Percentiles rank a stretch among this genome's conserved stretches.
Conservation (phyloP, 345 rosid genomes). For the Eucalyptus coolabah region DNA sequence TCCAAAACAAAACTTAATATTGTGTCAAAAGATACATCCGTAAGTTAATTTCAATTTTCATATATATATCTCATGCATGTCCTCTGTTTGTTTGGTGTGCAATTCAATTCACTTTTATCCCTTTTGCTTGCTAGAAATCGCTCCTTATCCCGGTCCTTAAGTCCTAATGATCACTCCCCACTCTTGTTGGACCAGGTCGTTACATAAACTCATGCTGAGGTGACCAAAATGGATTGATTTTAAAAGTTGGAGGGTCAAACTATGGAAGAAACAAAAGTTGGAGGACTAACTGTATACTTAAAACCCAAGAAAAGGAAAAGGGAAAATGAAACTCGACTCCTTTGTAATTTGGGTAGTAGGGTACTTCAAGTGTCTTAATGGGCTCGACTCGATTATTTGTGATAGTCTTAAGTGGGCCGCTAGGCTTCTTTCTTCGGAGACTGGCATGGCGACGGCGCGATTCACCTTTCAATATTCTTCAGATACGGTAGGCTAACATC, state of each 20-base stretch:
- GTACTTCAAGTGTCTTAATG: not conserved
- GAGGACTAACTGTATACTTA: not conserved
- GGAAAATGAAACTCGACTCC: not conserved
- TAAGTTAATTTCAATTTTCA: too few relatives aligned
- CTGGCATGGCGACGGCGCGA: not conserved
- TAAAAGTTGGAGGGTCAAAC: not conserved
- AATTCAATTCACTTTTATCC: not conserved
- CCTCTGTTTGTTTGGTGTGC: too few relatives aligned
- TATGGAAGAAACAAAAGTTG: not conserved
- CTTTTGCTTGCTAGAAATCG: accelerated
- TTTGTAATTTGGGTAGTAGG: not conserved
- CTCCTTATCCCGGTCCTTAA: not conserved
- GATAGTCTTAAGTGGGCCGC: not conserved
- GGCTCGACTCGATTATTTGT: not conserved
- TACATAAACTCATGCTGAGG: not conserved
- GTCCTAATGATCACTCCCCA: accelerated
- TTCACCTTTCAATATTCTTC: not conserved
- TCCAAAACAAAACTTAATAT: too few relatives aligned
- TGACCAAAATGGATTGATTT: not conserved
- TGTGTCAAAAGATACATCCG: too few relatives aligned
- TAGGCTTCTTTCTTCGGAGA: not conserved
- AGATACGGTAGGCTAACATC: not conserved
- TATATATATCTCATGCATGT: too few relatives aligned
- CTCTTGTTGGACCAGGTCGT: accelerated
- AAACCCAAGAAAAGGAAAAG: not conserved